Evolutionary conservation across 176 grass and related monocot species (phyloP), one percentile per base, ranked within the genome.

Genomic region (Eremochloa ophiuroides): DNA sequence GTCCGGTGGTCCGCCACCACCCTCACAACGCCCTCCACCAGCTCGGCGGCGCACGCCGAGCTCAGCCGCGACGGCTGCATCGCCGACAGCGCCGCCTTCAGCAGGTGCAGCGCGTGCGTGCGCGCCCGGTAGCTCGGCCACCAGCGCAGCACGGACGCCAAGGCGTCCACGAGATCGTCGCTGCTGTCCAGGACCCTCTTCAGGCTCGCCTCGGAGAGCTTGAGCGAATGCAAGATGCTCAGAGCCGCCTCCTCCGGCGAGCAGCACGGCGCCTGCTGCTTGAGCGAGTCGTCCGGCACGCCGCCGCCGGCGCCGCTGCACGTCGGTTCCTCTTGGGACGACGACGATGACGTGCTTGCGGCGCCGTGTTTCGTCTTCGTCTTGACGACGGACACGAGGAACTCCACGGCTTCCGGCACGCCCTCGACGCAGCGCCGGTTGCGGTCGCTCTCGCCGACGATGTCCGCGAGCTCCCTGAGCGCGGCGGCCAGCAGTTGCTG

Each of bases 211-310:
- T 90, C 82, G 0, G 89, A 83, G n/a, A 90, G 59, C 75, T 87
- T 88, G 14, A 99, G 89, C 20, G 91, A 91, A 82, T 87, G 72
- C 66, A 99, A 72, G 20, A 93, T 82, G 26, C 66, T 78, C n/a
- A 95, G 53, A 0, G 93, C 83, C 9, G 87, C 74, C 5, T 93
- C 92, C 51, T 84, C 85, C 38, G 87, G 76, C 25, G 79, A 86
- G 79, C 20, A 76, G n/a, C n/a, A n/a, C n/a, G n/a, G n/a, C 50
- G 40, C 15, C 35, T n/a, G n/a, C n/a, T n/a, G n/a, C n/a, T 20
- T 33, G 1, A 35, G 4, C 0, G 62, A 75, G 7, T 51, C 66
- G 7, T 51, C 66, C 8, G 73, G n/a, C 2, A 23, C 18, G 0
- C 42, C 58, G 5, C n/a, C n/a, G n/a, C n/a, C n/a, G n/a, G n/a